A percentile compares a stretch with the other conserved stretches of the same genome.
Conservation (phyloP, 1,284 basidiomycete species). For the Rhodotorula sp. region DNA sequence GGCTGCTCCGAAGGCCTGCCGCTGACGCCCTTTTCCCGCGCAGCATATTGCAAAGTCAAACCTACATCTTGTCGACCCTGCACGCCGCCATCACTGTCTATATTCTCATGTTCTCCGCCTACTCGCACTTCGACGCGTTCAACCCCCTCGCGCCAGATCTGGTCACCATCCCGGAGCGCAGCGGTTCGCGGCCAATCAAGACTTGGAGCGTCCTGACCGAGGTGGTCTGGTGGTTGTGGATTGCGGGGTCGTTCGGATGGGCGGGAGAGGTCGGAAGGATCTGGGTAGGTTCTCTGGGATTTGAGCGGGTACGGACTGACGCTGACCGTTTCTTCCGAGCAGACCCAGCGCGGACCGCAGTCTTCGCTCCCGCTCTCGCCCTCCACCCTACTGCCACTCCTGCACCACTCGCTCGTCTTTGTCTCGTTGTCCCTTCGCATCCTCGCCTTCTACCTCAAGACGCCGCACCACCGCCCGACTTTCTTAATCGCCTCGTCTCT, state of each 20-base stretch:
- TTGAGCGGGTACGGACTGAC: background rate
- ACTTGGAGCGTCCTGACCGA: conserved; percentile 28
- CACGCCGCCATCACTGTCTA: conserved; percentile 41
- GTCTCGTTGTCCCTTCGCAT: conserved; percentile 31
- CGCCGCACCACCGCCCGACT: conserved; percentile 19
- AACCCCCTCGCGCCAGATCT: conserved; percentile 36
- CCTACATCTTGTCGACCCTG: conserved; percentile 37
- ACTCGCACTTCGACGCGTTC: conserved; percentile 39
- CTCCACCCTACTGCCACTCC: conserved; percentile 38
- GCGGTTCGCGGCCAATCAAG: conserved; percentile 11
- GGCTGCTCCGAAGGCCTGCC: background rate
- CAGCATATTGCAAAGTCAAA: conserved; percentile 38
- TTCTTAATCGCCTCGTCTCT: conserved; percentile 40
- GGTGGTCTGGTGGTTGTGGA: conserved; percentile 40
- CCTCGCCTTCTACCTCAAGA: conserved; percentile 26
- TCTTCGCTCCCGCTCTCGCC: conserved; percentile 38
- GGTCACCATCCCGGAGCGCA: background rate
- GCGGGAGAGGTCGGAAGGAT: conserved; percentile 37
- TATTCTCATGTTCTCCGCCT: conserved; percentile 41
- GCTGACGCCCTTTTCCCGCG: background rate
- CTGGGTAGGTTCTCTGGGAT: conserved; percentile 11
- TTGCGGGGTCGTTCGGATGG: conserved; percentile 40
- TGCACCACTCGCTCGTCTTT: conserved; percentile 40
- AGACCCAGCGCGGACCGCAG: conserved; percentile 30
- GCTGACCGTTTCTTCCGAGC: background rate